Evolutionary conservation across 495 filamentous ascomycete genomes (phyloP), one percentile per base, ranked within the genome.

Genomic region (Xylaria flabelliformis): DNA sequence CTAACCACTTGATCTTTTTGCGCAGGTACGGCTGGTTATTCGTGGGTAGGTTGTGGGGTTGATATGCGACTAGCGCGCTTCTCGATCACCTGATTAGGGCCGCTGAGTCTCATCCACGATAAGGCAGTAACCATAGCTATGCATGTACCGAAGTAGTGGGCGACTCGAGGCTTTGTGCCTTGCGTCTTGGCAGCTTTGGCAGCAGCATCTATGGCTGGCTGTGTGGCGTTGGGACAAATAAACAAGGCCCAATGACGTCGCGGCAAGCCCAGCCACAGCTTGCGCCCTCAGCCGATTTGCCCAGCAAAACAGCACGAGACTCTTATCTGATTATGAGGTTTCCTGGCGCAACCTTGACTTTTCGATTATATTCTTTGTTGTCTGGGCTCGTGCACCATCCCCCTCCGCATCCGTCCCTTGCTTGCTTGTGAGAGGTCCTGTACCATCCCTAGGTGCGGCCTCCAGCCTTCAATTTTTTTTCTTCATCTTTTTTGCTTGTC

Each of bases 11-110:
- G 53, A 2, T 41, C 41, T 67, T 66, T 63, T 67, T 63, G 70
- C 70, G 70, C 29, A 29, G 55, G 8, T 7, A 68, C 46, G 41
- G 26, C 48, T 3, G 34, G 19, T 29, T 26, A 51, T 67, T 73
- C 56, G 71, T 73, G 74, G 64, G 71, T 46, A 36, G 21, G 55
- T 55, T 70, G 77, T 78, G 77, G 77, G 71, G 63, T 55, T 58
- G 53, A 44, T 59, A 62, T 66, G 36, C 56, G 32, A 42, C 61
- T 70, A 71, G 42, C 67, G 12, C 46, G 36, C 56, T 72, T 72
- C 62, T 26, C 48, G 72, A 79, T 79, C 76, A 78, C 77, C 76
- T 79, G 77, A 79, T 79, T 79, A 79, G 77, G 77, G 77, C 74
- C 72, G 17, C n/a, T 1, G 34, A 8, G 17, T 21, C 6, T 19